Evolutionary conservation across 2,329 filamentous ascomycete species (phyloP).

Genomic region (Claviceps purpurea): DNA sequence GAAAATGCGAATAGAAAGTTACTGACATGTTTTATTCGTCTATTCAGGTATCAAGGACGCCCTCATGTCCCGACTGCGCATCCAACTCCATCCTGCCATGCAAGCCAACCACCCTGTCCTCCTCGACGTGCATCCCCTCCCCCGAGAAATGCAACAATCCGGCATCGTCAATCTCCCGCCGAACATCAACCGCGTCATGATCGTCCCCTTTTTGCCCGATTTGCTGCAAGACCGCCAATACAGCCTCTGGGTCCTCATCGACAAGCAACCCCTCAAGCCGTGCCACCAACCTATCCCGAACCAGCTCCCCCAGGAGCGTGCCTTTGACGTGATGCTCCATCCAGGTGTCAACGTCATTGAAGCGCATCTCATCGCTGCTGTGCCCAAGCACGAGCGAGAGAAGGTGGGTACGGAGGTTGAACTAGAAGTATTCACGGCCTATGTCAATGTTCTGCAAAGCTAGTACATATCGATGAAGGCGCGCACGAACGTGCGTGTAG

Average conservation of each 20-base stretch:
- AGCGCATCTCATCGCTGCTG: constrained; percentile 61
- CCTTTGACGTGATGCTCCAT: constrained; percentile 61
- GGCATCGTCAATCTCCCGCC: constrained; percentile 57
- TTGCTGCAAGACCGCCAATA: constrained; percentile 55
- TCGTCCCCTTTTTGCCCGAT: constrained; percentile 52
- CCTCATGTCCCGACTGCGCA: constrained; percentile 51
- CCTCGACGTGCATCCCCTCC: constrained; percentile 51
- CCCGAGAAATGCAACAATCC: constrained; percentile 55
- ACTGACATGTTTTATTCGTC: not conserved
- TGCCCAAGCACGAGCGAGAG: constrained; percentile 45
- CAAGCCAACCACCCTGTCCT: constrained; percentile 47
- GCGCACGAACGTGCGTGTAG: too few species aligned
- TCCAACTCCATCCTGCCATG: constrained; percentile 56
- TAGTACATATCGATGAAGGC: not conserved
- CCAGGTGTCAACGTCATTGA: constrained; percentile 67
- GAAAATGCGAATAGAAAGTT: not conserved
- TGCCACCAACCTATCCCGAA: constrained; percentile 35
- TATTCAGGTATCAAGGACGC: constrained; percentile 40
- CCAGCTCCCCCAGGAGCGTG: constrained; percentile 45
- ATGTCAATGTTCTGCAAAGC: constrained; percentile 50
- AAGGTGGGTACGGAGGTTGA: constrained; percentile 52
- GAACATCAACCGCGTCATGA: constrained; percentile 56
- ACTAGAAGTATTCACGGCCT: constrained; percentile 65
- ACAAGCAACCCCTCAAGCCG: constrained; percentile 47
- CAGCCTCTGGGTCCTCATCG: constrained; percentile 62